A percentile compares a stretch with the other conserved stretches of the same genome.
phyloP scores from a whole-genome alignment of 2,329 filamentous ascomycete species.

The Aureobasidium zeae region DNA sequence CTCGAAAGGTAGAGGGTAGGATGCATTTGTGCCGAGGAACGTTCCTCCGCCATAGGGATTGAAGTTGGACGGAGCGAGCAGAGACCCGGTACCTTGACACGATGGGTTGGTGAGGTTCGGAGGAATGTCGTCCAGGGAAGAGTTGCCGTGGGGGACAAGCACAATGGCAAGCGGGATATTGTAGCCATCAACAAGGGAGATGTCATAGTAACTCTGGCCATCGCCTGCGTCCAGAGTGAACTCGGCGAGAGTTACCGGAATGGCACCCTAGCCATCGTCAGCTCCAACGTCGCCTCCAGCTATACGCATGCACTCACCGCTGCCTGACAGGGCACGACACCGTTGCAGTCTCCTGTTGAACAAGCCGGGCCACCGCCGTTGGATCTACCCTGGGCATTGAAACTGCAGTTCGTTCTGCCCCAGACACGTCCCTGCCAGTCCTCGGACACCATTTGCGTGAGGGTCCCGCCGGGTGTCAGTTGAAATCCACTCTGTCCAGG shows the following conservation, averaged over 20 bases:
- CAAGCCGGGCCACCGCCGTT: slow-evolving; percentile 49
- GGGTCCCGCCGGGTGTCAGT: slow-evolving; percentile 49
- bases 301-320: slow-evolving; percentile 45
- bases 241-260: slow-evolving; percentile 69
- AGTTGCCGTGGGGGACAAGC: slow-evolving; percentile 46
- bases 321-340: slow-evolving; percentile 57
- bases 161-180: slow-evolving; percentile 61
- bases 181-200: slow-evolving; percentile 77
- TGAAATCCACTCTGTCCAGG: slow-evolving; percentile 61
- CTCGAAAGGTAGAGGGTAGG: slow-evolving; percentile 61
- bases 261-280: slow-evolving; percentile 47
- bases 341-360: slow-evolving; percentile 66
- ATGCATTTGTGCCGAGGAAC: slow-evolving; percentile 53
- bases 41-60: slow-evolving; percentile 44
- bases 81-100: slow-evolving; percentile 62
- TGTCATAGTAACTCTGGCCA: slow-evolving; percentile 70
- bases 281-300: slow-evolving; percentile 2
- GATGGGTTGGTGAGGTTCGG: slow-evolving; percentile 68
- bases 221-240: slow-evolving; percentile 64
- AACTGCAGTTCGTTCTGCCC: slow-evolving; percentile 76
- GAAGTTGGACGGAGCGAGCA: slow-evolving; percentile 40
- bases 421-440: slow-evolving; percentile 77
- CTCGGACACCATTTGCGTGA: slow-evolving; percentile 54
- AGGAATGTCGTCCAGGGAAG: slow-evolving; percentile 52
- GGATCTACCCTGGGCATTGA: slow-evolving; percentile 53